phyloP scores from a whole-genome alignment of 495 filamentous ascomycete genomes.

The Oleoguttula mirabilis region DNA sequence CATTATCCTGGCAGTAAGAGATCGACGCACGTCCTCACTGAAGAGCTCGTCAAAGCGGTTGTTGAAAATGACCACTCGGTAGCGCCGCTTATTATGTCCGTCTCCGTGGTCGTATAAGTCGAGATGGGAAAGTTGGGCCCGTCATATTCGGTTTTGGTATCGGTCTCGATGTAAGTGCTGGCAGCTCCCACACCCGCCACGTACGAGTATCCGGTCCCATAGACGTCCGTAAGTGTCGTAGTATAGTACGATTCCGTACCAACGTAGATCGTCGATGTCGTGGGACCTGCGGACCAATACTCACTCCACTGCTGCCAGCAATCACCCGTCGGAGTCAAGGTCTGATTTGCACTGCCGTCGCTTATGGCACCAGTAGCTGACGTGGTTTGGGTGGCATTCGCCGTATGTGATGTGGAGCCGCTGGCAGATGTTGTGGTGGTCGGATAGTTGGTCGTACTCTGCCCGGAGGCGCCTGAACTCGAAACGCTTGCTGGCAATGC shows the following conservation, averaged over 20 bases:
- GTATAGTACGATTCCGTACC: neutral
- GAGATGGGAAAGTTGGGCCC: neutral
- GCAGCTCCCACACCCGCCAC: neutral
- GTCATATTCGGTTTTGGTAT: neutral
- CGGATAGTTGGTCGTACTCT: too few species aligned
- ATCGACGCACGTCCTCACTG: neutral
- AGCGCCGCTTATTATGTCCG: neutral
- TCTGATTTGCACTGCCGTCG: too few species aligned
- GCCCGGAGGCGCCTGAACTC: too few species aligned
- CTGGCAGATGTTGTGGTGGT: too few species aligned
- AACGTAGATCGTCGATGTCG: neutral
- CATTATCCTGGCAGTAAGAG: neutral
- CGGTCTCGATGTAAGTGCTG: neutral
- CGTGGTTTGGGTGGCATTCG: neutral
- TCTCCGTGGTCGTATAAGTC: neutral
- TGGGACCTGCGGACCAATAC: neutral
- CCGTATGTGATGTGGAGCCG: too few species aligned
- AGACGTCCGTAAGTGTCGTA: neutral
- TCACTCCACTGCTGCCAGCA: neutral
- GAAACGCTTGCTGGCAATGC: too few species aligned
- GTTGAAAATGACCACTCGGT: neutral
- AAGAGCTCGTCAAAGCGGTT: too few species aligned
- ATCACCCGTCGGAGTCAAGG: neutral
- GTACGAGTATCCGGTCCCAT: neutral
- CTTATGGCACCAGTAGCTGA: too few species aligned